A percentile compares a stretch with the other conserved stretches of the same genome.
Conservation (phyloP, 2,329 filamentous ascomycete genomes). For the Clarireedia monteithiana region DNA sequence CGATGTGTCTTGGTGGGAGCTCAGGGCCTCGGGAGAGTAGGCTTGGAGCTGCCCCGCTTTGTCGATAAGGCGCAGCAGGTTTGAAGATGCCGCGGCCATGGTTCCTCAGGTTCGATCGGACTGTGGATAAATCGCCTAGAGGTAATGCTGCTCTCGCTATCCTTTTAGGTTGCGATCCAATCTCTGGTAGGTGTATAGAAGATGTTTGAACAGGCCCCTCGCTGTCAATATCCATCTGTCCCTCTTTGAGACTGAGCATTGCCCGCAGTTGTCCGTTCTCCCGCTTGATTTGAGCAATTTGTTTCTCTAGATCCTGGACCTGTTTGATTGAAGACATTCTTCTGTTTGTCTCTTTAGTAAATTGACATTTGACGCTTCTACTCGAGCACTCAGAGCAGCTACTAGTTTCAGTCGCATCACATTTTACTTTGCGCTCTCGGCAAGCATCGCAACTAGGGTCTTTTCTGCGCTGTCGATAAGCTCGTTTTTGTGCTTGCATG, state of each 20-base stretch:
- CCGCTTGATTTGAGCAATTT: conserved; percentile 70
- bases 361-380: conserved; percentile 94
- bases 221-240: conserved; percentile 37
- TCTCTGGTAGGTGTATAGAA: conserved; percentile 50
- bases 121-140: conserved; percentile 62
- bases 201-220: conserved; percentile 35
- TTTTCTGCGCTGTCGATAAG: conserved; percentile 89
- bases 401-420: conserved; percentile 91
- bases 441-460: conserved; percentile 97
- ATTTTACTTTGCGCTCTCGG: conserved; percentile 77
- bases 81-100: conserved; percentile 76
- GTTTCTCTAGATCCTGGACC: conserved; percentile 92
- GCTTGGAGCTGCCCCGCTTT: conserved; percentile 38
- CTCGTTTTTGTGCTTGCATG: conserved; percentile 75
- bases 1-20: conserved; percentile 61
- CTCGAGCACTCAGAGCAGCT: conserved; percentile 98
- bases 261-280: conserved; percentile 70
- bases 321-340: conserved; percentile 99
- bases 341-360: conserved; percentile 97
- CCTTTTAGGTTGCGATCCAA: conserved; percentile 58
- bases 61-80: conserved; percentile 61
- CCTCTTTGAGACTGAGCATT: conserved; percentile 41
- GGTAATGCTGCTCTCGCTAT: conserved; percentile 50
- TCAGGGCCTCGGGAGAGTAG: conserved; percentile 51
- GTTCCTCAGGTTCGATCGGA: conserved; percentile 63